phyloP scores from a whole-genome alignment of 768 basidiomycete species.

The Floccularia luteovirens region DNA sequence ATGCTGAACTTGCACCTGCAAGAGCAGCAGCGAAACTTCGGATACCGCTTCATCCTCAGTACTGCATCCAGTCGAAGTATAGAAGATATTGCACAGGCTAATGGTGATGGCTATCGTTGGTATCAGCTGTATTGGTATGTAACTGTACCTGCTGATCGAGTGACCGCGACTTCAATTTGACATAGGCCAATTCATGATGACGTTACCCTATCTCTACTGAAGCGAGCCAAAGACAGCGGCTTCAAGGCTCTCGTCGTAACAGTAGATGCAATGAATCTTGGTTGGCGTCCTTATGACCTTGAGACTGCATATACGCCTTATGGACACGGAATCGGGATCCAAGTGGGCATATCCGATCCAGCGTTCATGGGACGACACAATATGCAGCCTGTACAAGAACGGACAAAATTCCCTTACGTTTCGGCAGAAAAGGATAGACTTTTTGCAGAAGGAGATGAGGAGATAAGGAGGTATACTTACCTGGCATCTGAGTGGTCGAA shows the following conservation, averaged over 20 bases:
- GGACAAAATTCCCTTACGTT: slow-evolving; percentile 53
- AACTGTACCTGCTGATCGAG: neutral
- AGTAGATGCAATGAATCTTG: slow-evolving; percentile 64
- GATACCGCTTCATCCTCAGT: slow-evolving; percentile 68
- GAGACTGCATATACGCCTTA: slow-evolving; percentile 61
- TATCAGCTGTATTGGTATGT: slow-evolving; percentile 76
- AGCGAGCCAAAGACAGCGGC: slow-evolving; percentile 56
- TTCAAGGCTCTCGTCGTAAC: slow-evolving; percentile 74
- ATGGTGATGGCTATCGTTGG: slow-evolving; percentile 64
- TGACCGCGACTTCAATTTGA: too few relatives aligned
- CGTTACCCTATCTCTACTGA: slow-evolving; percentile 55
- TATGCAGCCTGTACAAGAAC: slow-evolving; percentile 35
- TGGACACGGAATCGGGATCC: slow-evolving; percentile 52
- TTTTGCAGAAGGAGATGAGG: slow-evolving; percentile 37
- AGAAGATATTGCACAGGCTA: slow-evolving; percentile 71
- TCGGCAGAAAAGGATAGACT: slow-evolving; percentile 34
- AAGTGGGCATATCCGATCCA: slow-evolving; percentile 68
- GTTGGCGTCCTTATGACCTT: slow-evolving; percentile 76
- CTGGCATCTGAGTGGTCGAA: slow-evolving; percentile 58
- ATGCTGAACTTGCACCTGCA: slow-evolving; percentile 67
- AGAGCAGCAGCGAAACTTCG: slow-evolving; percentile 54
- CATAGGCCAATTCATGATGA: slow-evolving; percentile 58
- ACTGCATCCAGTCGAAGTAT: slow-evolving; percentile 67
- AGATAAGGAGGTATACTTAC: slow-evolving; percentile 25
- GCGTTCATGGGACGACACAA: slow-evolving; percentile 62